Percentiles rank a stretch among this genome's conserved stretches.
Conservation (phyloP, 352 stramenopile genomes). For the Discostella stelligera region DNA sequence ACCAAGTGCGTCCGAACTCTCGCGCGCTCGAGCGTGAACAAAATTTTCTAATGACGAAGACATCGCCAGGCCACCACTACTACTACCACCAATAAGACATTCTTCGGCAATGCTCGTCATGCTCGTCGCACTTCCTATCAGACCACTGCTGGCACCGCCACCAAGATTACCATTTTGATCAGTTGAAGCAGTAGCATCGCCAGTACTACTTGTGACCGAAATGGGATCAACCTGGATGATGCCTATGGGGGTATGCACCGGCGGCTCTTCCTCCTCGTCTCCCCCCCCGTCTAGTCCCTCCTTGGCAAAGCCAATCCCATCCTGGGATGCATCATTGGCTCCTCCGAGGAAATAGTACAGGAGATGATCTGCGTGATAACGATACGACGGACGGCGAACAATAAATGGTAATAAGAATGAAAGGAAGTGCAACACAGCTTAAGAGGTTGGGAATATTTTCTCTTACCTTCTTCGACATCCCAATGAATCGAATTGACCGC, state of each 20-base stretch:
- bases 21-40: not conserved
- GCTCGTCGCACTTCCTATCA: not conserved
- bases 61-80: not conserved
- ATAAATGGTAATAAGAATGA: slow-evolving; percentile 8
- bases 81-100: not conserved
- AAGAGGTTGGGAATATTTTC: not conserved
- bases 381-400: not conserved
- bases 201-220: not conserved
- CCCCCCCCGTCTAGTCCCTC: not conserved
- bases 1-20: slow-evolving; percentile 5
- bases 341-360: slow-evolving; percentile 71
- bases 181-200: no score
- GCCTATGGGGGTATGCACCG: not conserved
- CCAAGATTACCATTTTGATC: not conserved
- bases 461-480: slow-evolving; percentile 44
- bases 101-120: not conserved
- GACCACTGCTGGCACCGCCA: not conserved
- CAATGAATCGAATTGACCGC: slow-evolving; percentile 43
- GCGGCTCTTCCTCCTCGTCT: not conserved
- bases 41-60: slow-evolving; percentile 7
- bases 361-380: slow-evolving; percentile 59
- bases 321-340: slow-evolving; percentile 11
- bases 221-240: not conserved
- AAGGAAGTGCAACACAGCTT: not conserved
- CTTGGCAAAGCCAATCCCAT: not conserved